Evolutionary conservation across 208 protist species (phyloP), one percentile per base, ranked within the genome.

Genomic region (Crithidia expoeki): DNA sequence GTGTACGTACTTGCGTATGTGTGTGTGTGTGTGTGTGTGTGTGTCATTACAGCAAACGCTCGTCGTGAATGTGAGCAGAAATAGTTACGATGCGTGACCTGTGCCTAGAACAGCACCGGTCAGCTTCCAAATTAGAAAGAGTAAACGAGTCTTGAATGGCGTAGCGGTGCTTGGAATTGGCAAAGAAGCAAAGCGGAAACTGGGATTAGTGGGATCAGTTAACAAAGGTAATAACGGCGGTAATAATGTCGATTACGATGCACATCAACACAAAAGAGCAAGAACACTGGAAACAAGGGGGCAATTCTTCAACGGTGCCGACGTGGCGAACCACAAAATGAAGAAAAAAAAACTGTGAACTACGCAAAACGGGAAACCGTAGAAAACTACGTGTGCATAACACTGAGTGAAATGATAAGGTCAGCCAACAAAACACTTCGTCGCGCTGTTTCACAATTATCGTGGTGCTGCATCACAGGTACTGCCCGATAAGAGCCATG

Each of bases 401-500:
- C n/a, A n/a, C n/a, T n/a, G n/a, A n/a, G n/a, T n/a, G n/a, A n/a
- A n/a, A n/a, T n/a, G n/a, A n/a, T n/a, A n/a, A n/a, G n/a, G n/a
- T n/a, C n/a, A n/a, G n/a, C n/a, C n/a, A 32, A 3, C 12, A n/a
- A 17, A 62, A 11, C 32, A 49, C 42, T 23, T 25, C 33, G 9
- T 55, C 7, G 7, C 6, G 9, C 40, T 27, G 28, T 16, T 50
- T 38, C 6, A n/a, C 4, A 17, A 14, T 11, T 11, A 21, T 30
- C 11, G 0, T 5, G 19, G 7, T 23, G 38, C 57, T 32, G 16
- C 42, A 21, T 76, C 36, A 80, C 63, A 76, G 21, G 58, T 76
- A 78, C 32, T 73, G 72, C 4, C 68, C 74, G 73, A 84, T 75
- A 4, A 73, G 32, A 0, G 47, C 23, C 80, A 86, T 91, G 19